These are phyloP conservation scores for Clarkia xantiana DNA, from an alignment of 345 rosid genomes.

Conservation along the genomic window DNA sequence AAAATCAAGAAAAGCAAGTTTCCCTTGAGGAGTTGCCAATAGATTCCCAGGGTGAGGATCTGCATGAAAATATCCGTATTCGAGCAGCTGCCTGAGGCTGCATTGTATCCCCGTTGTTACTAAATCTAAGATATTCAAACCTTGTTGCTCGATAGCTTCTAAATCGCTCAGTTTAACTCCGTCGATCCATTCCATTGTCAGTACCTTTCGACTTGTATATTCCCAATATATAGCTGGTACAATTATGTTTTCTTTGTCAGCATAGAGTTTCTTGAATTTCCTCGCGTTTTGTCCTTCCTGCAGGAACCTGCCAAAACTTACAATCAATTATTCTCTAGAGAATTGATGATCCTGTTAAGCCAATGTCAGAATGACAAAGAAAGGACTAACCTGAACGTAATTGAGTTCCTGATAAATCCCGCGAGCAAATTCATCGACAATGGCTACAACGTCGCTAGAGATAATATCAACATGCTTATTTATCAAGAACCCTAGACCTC, in stretches of 20 bases:
- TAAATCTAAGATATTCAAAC: slow-evolving; percentile 79
- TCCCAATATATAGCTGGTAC: slow-evolving; percentile 98
- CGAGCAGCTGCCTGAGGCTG: slow-evolving; percentile 84
- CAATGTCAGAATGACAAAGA: slow-evolving; percentile 1
- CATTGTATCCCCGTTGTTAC: slow-evolving; percentile 89
- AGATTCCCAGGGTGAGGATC: slow-evolving; percentile 99
- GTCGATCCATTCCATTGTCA: slow-evolving; percentile 97
- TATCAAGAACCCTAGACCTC: slow-evolving; percentile 54
- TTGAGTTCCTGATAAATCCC: slow-evolving; percentile 90
- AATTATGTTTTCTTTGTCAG: slow-evolving; percentile 72
- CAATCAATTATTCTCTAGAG: slow-evolving; percentile 15
- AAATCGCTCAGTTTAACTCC: slow-evolving; percentile 80
- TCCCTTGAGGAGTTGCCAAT: slow-evolving; percentile 91
- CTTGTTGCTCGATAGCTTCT: slow-evolving; percentile 77
- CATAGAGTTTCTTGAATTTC: slow-evolving; percentile 76
- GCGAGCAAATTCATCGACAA: slow-evolving; percentile 72
- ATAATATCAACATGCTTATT: slow-evolving; percentile 57
- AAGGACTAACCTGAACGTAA: slow-evolving; percentile 62
- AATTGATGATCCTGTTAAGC: no score
- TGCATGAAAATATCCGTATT: slow-evolving; percentile 91
- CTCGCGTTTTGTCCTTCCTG: slow-evolving; percentile 95
- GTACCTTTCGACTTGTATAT: slow-evolving; percentile 69
- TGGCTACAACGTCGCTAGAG: slow-evolving; percentile 65
- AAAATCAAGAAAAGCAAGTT: slow-evolving; percentile 92
- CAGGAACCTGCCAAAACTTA: slow-evolving; percentile 40